Evolutionary conservation across 768 basidiomycete species (phyloP), one percentile per base, ranked within the genome.

Genomic region (Mycena venus): DNA sequence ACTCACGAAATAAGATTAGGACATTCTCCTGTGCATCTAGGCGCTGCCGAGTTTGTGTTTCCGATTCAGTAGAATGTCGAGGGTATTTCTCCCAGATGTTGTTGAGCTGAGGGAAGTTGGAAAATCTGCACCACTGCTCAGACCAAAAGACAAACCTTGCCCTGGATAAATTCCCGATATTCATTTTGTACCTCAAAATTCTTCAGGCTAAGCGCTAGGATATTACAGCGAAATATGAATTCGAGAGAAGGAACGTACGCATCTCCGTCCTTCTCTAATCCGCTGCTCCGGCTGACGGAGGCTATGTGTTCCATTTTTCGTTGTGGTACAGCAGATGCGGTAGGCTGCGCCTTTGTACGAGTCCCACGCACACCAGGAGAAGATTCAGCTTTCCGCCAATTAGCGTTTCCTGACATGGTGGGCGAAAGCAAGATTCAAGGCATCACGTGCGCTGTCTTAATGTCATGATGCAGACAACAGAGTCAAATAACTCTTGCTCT

Each of bases 201-300:
- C 77, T 92, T 94, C 79, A 95, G 81, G 61, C 94, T 95, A 79
- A 25, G 76, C 4, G 65, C 83, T 88, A 74, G 75, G 75, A 73
- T 80, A 80, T 88, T 81, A 85, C 74, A 76, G 15, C 2, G 60
- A 64, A 58, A 17, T 7, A 42, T 1, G 34, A 32, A 17, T 38
- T 8, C n/a, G 21, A 10, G 55, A 61, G 55, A 36, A 19, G n/a
- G 59, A 21, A 61, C 94, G 88, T 82, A 95, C 94, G 89, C 88
- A 83, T 95, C 92, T 44, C 94, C 94, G 72, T 91, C 93, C 76
- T 89, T 91, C 77, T 92, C 92, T 29, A 95, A 80, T 12, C 94
- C 94, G 75, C 94, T 92, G 77, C 93, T 94, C 47, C 94, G 88
- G 79, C 94, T 95, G 58, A 95, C 90, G 2, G 93, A 93, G 2